Percentiles rank a stretch among this genome's conserved stretches.
These are phyloP conservation scores for Candida bentonensis DNA, from an alignment of 805 yeast species.

Conservation along the genomic window DNA sequence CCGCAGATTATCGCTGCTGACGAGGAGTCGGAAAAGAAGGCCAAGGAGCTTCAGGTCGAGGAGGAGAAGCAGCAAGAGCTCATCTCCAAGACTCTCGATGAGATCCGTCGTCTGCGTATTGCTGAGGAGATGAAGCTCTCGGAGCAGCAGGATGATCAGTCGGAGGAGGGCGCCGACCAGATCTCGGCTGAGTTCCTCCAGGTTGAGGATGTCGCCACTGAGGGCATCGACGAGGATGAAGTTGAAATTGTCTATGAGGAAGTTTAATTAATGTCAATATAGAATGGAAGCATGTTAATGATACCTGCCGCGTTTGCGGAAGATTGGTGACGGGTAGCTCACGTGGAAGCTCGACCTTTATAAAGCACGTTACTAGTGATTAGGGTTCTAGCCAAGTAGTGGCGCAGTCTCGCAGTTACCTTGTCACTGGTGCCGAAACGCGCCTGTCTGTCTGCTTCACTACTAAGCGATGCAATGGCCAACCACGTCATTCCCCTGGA, in stretches of 20 bases:
- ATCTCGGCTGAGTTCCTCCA: not conserved
- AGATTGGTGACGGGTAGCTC: too few species aligned
- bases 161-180: conserved; percentile 1
- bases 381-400: too few species aligned
- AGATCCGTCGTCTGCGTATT: conserved; percentile 1
- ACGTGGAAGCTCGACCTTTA: too few species aligned
- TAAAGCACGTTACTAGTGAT: too few species aligned
- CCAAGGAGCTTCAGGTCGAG: not conserved
- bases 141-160: not conserved
- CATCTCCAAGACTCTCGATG: not conserved
- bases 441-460: too few species aligned
- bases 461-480: too few species aligned
- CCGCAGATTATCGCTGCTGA: conserved; percentile 9
- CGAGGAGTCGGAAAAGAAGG: not conserved
- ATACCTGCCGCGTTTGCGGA: too few species aligned
- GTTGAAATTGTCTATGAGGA: not conserved
- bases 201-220: not conserved
- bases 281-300: too few species aligned
- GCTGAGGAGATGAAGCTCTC: conserved; percentile 1
- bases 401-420: too few species aligned
- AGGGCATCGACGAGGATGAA: not conserved
- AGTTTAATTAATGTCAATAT: too few species aligned
- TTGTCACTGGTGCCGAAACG: too few species aligned
- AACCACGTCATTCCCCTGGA: too few species aligned
- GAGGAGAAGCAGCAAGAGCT: conserved; percentile 2